Evolutionary conservation across 2,329 filamentous ascomycete genomes (phyloP), one percentile per base, ranked within the genome.

Genomic region (Thielaviopsis musarum): DNA sequence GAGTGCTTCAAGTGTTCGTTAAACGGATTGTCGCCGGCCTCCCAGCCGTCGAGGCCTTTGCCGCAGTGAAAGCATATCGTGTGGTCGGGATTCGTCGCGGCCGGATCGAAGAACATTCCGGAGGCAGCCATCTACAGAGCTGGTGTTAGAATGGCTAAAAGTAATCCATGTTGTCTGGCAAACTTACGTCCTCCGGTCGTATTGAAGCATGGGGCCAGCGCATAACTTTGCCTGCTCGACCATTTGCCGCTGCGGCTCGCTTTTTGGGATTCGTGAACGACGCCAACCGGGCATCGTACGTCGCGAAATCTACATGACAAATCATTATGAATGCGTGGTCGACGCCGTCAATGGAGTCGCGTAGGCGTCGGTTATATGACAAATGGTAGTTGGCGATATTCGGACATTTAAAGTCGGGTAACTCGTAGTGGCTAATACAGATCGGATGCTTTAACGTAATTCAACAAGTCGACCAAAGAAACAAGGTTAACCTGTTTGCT

Each of bases 21-120:
- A 4, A 94, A 75, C 0, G 93, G 88, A 62, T 89, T 81, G 68
- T 98, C 93, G 22, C 84, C 82, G 48, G 84, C 78, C 66, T 97
- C 91, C 93, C 93, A 98, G 62, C 90, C 91, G 69, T 94, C 90
- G 13, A 98, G 78, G 59, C 84, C 82, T 69, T 88, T 87, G 63
- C 82, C 75, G 73, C 93, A 98, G 45, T 90, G 77, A 70, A 94
- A 97, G 70, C 93, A 98, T 65, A 82, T 80, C 54, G 88, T 88
- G 70, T 97, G 97, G 70, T 98, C 93, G 45, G 84, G 84, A 67
- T 83, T 87, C 54, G 81, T 78, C 57, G 81, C 76, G 15, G 80
- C 82, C 1, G 93, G 91, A 62, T 84, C 81, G 73, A 88, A 97
- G 73, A 85, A 93, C 73, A 98, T 95, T 45, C 93, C 93, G 60